A percentile compares a stretch with the other conserved stretches of the same genome.
These are phyloP conservation scores for Diplocarpon rosae DNA, from an alignment of 2,329 filamentous ascomycete species.

Conservation along the genomic window DNA sequence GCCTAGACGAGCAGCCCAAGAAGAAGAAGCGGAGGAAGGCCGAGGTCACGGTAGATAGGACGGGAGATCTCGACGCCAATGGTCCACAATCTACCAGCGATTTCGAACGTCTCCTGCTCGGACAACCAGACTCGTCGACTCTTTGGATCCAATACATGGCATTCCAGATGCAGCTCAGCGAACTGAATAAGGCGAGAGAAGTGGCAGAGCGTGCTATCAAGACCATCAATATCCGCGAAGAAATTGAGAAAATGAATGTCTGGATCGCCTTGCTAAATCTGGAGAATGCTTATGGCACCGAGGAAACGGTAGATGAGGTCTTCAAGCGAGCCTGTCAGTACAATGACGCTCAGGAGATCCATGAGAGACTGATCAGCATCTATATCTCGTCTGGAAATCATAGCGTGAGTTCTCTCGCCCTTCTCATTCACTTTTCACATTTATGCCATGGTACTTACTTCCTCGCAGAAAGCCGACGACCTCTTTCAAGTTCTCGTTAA, in stretches of 20 bases:
- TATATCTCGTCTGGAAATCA: conserved; percentile 86
- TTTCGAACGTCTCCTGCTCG: conserved; percentile 85
- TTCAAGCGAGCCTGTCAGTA: conserved; percentile 91
- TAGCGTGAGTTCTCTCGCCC: conserved; percentile 46
- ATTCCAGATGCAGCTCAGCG: conserved; percentile 89
- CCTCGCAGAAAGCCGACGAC: conserved; percentile 65
- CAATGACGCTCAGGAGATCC: conserved; percentile 82
- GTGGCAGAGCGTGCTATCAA: conserved; percentile 83
- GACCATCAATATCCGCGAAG: conserved; percentile 83
- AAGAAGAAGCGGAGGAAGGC: conserved; percentile 67
- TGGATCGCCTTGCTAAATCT: conserved; percentile 94
- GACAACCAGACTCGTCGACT: conserved; percentile 83
- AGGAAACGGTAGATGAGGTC: conserved; percentile 70
- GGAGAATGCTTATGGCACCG: conserved; percentile 79
- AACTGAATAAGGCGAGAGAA: conserved; percentile 77
- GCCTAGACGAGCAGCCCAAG: conserved; percentile 36
- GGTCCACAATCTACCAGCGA: conserved; percentile 85
- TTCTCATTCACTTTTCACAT: neutral
- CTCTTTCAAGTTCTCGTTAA: conserved; percentile 81
- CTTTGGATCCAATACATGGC: conserved; percentile 98
- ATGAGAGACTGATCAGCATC: conserved; percentile 83
- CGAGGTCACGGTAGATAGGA: conserved; percentile 76
- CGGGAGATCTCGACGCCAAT: conserved; percentile 79
- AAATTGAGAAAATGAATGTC: conserved; percentile 86
- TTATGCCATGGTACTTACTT: conserved; percentile 16